These are phyloP conservation scores for Spiromastix sp. DNA, from an alignment of 2,329 filamentous ascomycete genomes.

Conservation along the genomic window DNA sequence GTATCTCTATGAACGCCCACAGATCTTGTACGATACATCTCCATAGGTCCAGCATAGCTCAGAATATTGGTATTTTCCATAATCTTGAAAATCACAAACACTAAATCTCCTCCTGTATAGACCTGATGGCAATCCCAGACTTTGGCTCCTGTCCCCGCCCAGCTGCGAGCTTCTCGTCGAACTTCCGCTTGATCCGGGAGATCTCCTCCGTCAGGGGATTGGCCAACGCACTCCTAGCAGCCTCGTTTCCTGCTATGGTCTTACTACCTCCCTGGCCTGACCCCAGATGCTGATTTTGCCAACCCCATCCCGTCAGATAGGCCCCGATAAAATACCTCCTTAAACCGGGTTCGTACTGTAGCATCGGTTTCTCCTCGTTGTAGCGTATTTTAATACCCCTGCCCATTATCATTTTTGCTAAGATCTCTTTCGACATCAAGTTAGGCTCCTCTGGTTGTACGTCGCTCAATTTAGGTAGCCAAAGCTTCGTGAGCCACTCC, in stretches of 20 bases:
- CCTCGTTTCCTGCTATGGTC: conserved; percentile 34
- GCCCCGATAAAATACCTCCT: conserved; percentile 36
- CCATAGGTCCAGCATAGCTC: no score
- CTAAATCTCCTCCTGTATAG: no score
- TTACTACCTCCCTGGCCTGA: conserved; percentile 36
- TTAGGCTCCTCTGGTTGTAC: conserved; percentile 17
- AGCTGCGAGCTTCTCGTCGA: conserved; percentile 9
- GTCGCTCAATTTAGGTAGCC: conserved; percentile 52
- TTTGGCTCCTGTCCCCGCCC: no score
- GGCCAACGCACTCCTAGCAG: conserved; percentile 30
- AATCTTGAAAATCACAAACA: no score
- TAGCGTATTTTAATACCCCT: conserved; percentile 54
- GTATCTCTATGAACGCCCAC: no score
- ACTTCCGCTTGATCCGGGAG: conserved; percentile 21
- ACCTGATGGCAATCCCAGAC: no score
- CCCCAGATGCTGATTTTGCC: conserved; percentile 32
- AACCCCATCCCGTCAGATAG: conserved; percentile 40
- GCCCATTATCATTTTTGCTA: conserved; percentile 44
- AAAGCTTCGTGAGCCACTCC: conserved; percentile 65
- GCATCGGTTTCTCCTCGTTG: conserved; percentile 30
- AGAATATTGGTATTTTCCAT: no score
- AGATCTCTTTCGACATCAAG: conserved; percentile 42
- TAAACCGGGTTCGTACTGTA: conserved; percentile 25
- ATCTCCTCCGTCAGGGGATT: conserved; percentile 33
- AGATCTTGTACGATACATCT: no score